Conservation (phyloP, 345 rosid genomes). For the Bruguiera gymnorhiza region DNA sequence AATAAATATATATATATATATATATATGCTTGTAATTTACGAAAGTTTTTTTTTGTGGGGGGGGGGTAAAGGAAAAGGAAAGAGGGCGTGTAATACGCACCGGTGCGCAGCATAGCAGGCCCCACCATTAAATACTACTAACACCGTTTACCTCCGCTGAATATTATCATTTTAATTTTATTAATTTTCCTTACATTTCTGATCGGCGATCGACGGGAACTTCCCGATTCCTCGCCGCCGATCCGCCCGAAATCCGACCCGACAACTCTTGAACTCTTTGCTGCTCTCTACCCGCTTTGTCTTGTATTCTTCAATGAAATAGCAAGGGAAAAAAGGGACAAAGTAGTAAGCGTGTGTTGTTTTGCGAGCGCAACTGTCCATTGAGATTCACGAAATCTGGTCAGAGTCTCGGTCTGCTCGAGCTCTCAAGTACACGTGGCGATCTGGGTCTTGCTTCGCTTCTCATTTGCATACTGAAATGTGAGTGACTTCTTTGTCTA, state of each 20-base stretch:
- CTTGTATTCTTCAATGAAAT: slow-evolving; percentile 1
- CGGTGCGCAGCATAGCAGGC: slow-evolving; percentile 23
- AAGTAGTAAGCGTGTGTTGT: slow-evolving; percentile 1
- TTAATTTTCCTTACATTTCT: slow-evolving; percentile 23
- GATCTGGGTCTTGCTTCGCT: slow-evolving; percentile 56
- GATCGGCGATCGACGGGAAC: slow-evolving; percentile 55
- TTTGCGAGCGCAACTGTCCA: slow-evolving; percentile 22
- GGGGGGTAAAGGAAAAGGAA: neutral
- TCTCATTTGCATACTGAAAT: slow-evolving; percentile 42
- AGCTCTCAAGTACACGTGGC: slow-evolving; percentile 48
- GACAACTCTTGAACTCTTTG: neutral
- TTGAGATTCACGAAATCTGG: slow-evolving; percentile 33
- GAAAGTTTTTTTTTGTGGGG: neutral
- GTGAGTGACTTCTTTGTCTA: slow-evolving; percentile 45
- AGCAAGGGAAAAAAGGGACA: neutral
- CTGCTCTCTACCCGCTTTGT: slow-evolving; percentile 14
- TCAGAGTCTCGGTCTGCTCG: slow-evolving; percentile 52
- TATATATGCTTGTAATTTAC: neutral
- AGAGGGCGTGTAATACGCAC: slow-evolving; percentile 29
- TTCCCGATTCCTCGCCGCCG: slow-evolving; percentile 43
- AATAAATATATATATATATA: neutral
- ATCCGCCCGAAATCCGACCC: slow-evolving; percentile 11
- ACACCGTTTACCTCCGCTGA: slow-evolving; percentile 42
- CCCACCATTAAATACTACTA: slow-evolving; percentile 47
- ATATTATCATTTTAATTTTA: slow-evolving; percentile 45